These are phyloP conservation scores for Epichloe aotearoae DNA, from an alignment of 2,329 filamentous ascomycete genomes.

Conservation along the genomic window DNA sequence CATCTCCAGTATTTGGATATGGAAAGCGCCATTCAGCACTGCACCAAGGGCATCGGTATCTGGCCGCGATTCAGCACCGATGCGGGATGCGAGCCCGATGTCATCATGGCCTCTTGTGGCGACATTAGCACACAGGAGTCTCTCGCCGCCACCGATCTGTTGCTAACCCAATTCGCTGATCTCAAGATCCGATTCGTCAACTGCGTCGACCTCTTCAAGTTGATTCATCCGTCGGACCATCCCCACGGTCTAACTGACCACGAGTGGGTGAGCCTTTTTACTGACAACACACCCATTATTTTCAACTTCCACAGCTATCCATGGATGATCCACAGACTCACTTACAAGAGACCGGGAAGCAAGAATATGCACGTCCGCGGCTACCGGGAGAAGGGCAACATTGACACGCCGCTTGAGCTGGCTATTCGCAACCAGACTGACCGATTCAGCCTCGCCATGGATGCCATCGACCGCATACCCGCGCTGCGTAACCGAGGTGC, in stretches of 20 bases:
- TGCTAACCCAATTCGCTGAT: constrained; percentile 57
- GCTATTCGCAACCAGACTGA: constrained; percentile 68
- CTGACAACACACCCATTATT: constrained; percentile 55
- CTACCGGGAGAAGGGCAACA: constrained; percentile 75
- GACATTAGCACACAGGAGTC: constrained; percentile 64
- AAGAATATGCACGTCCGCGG: constrained; percentile 60
- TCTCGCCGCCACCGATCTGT: constrained; percentile 59
- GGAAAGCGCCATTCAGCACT: constrained; percentile 60
- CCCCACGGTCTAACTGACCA: constrained; percentile 56
- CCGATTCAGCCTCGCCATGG: constrained; percentile 63
- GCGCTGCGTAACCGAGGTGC: constrained; percentile 50
- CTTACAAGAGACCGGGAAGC: constrained; percentile 60
- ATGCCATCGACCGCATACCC: constrained; percentile 57
- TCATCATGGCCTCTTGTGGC: constrained; percentile 65
- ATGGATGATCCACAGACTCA: constrained; percentile 64
- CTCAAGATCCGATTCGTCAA: constrained; percentile 71
- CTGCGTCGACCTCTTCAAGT: constrained; percentile 68
- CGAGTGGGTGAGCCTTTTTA: constrained; percentile 60
- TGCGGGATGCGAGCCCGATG: constrained; percentile 51
- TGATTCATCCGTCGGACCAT: constrained; percentile 57
- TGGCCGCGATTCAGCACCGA: constrained; percentile 69
- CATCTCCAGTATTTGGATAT: constrained; percentile 65
- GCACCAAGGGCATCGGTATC: constrained; percentile 66
- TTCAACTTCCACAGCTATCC: constrained; percentile 83
- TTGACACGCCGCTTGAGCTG: constrained; percentile 67